Percentiles rank a stretch among this genome's conserved stretches.
Evolutionary conservation across 2,329 filamentous ascomycete species (phyloP).

Genomic region (Verticillium nubilum): DNA sequence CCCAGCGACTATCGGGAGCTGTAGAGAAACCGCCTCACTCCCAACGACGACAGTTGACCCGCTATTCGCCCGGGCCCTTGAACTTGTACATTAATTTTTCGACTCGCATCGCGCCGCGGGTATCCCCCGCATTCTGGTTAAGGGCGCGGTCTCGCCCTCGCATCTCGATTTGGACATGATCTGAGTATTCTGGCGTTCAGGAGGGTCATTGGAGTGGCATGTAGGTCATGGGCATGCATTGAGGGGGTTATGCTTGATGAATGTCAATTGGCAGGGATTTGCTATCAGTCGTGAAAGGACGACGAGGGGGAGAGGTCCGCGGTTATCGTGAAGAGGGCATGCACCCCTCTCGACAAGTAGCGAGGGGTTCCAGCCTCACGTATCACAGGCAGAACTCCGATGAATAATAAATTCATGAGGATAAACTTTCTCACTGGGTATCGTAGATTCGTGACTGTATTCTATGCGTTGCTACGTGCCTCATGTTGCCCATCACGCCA

Average conservation of each 20-base stretch:
- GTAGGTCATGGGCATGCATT: not conserved
- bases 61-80: not conserved
- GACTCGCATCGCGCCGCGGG: not conserved
- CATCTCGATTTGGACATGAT: not conserved
- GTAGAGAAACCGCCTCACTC: constrained; percentile 31
- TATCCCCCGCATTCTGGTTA: not conserved
- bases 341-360: constrained; percentile 1
- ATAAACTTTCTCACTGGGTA: constrained; percentile 4
- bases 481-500: not conserved
- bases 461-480: constrained; percentile 4
- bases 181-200: not conserved
- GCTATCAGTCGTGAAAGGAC: not conserved
- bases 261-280: not conserved
- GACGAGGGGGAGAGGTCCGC: not conserved
- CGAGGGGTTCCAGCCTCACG: constrained; percentile 7
- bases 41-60: not conserved
- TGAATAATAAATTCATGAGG: not conserved
- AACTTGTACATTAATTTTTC: not conserved
- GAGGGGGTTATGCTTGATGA: not conserved
- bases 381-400: constrained; percentile 1
- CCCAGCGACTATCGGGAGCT: constrained; percentile 90
- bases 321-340: not conserved
- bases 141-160: not conserved
- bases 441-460: constrained; percentile 12
- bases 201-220: not conserved